phyloP scores from a whole-genome alignment of 306 rosid species.

The Sicyos baderoa region DNA sequence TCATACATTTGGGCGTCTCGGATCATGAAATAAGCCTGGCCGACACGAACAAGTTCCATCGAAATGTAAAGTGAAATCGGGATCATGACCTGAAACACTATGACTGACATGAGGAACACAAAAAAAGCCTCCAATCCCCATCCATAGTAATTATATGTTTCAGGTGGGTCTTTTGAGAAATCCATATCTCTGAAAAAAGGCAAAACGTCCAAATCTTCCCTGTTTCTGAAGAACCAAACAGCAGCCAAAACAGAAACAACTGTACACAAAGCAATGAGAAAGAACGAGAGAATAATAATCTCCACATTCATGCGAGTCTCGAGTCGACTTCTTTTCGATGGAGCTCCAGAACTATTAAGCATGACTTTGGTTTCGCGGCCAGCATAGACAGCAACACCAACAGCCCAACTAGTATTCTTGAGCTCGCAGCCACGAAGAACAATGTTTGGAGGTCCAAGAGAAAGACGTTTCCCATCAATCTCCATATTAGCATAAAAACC shows the following conservation, averaged over 20 bases:
- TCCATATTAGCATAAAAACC: slow-evolving; percentile 84
- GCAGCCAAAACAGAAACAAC: slow-evolving; percentile 66
- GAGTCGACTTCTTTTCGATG: slow-evolving; percentile 85
- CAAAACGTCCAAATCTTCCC: slow-evolving; percentile 34
- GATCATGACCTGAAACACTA: slow-evolving; percentile 90
- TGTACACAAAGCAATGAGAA: slow-evolving; percentile 60
- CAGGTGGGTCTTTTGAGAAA: slow-evolving; percentile 21
- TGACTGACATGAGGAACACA: slow-evolving; percentile 87
- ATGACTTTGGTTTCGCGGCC: slow-evolving; percentile 90
- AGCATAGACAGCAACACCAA: slow-evolving; percentile 80
- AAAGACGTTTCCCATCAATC: slow-evolving; percentile 60
- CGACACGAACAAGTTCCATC: slow-evolving; percentile 90
- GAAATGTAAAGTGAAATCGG: slow-evolving; percentile 93
- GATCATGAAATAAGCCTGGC: slow-evolving; percentile 93
- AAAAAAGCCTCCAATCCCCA: slow-evolving; percentile 70
- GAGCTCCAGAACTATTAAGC: slow-evolving; percentile 94
- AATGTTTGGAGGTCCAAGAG: slow-evolving; percentile 89
- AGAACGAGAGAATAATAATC: slow-evolving; percentile 68
- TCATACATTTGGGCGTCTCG: slow-evolving; percentile 69
- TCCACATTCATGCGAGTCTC: slow-evolving; percentile 86
- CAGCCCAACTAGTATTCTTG: slow-evolving; percentile 75
- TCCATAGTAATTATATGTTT: slow-evolving; percentile 51
- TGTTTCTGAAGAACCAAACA: slow-evolving; percentile 60
- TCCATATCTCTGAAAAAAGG: slow-evolving; percentile 66
- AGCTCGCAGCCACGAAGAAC: slow-evolving; percentile 84